Evolutionary conservation across 345 rosid species (phyloP), one percentile per base, ranked within the genome.

Genomic region (Salix arbutifolia): DNA sequence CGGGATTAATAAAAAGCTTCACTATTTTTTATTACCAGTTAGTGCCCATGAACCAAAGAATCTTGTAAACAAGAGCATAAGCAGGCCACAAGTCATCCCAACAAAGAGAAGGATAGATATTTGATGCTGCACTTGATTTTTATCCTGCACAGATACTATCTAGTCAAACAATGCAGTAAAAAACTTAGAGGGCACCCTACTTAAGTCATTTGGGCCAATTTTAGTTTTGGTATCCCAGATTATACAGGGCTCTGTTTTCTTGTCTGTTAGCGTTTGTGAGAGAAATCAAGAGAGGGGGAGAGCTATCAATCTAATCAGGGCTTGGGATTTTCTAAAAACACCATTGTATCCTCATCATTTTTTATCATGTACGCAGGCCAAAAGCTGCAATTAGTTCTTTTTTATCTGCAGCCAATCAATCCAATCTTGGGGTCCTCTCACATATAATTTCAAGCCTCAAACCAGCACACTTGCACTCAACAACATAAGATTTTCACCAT

Each of bases 101-200:
- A 88, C 78, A 84, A 89, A 93, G 69, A 93, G 91, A 80, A 91
- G 86, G 80, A 89, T 78, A n/a, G 98, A 96, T 80, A 95, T 90
- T 83, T 93, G 96, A 83, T 91, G 97, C 64, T 93, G 98, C 76
- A 90, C 97, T 81, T 88, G 91, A 8, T 85, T 79, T 85, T 86
- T 91, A 83, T 90, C 94, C 98, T 96, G 90, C 89, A 80, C 14
- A 66, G 35, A 37, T 4, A 37, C 17, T 40, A 40, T 40, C 44
- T 7, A 40, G 44, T 46, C 9, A 71, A 9, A 40, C 6, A 18
- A 4, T 18, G 68, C 68, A 61, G 26, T 35, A 21, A 23, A 19
- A 73, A 38, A 1, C 53, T 56, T 38, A 38, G n/a, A 11, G 46
- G 25, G 67, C n/a, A 8, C 48, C 23, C n/a, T 9, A 42, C 4